phyloP scores from a whole-genome alignment of 352 stramenopile species.

The Pythium graminicola region DNA sequence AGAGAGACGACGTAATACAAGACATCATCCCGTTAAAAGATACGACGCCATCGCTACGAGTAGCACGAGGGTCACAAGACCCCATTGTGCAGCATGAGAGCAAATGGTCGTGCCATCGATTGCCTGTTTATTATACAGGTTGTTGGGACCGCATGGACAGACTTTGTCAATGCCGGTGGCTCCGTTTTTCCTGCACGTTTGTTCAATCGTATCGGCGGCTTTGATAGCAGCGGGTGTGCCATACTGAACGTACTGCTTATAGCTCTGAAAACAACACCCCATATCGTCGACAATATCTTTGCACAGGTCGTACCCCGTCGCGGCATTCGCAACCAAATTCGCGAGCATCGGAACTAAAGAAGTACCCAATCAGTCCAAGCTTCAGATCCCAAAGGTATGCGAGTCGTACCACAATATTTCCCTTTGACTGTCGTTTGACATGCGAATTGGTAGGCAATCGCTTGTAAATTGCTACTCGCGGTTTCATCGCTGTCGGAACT shows the following conservation, averaged over 20 bases:
- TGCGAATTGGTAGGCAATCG: slow-evolving; percentile 60
- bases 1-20: slow-evolving; percentile 13
- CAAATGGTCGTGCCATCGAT: slow-evolving; percentile 53
- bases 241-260: slow-evolving; percentile 64
- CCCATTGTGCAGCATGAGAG: slow-evolving; percentile 23
- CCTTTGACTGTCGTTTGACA: slow-evolving; percentile 45
- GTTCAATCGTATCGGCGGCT: slow-evolving; percentile 41
- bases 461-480: slow-evolving; percentile 47
- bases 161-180: slow-evolving; percentile 33
- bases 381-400: not conserved
- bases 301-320: slow-evolving; percentile 52
- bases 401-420: slow-evolving; percentile 67
- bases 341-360: slow-evolving; percentile 52
- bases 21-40: slow-evolving; percentile 12
- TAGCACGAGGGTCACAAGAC: not conserved
- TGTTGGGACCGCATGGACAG: slow-evolving; percentile 41
- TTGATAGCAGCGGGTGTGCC: slow-evolving; percentile 45
- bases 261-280: slow-evolving; percentile 81
- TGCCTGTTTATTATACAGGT: slow-evolving; percentile 51
- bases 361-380: not conserved
- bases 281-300: slow-evolving; percentile 62
- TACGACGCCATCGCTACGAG: not conserved
- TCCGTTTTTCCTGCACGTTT: slow-evolving; percentile 38
- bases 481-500: slow-evolving; percentile 47
- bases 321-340: slow-evolving; percentile 40